Evolutionary conservation across 768 basidiomycete species (phyloP), one percentile per base, ranked within the genome.

Genomic region (Amyloporia xantha): DNA sequence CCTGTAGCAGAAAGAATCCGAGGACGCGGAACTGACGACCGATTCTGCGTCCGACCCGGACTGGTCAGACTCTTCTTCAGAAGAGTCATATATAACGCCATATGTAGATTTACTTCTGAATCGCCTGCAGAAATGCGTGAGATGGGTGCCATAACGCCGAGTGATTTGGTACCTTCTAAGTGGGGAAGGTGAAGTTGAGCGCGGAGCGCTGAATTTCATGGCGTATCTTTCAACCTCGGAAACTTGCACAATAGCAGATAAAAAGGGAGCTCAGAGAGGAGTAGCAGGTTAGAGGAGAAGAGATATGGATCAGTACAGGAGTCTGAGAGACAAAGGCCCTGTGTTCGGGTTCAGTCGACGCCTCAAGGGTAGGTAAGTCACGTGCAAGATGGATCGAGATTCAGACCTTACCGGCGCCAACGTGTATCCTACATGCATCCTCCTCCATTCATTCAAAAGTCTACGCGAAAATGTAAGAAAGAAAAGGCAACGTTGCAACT

Each of bases 131-230:
- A 12, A n/a, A 28, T 12, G 23, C 12, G 24, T 19, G 44, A n/a
- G 15, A n/a, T 46, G 44, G 33, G 24, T 27, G 17, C 5, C 6
- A n/a, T 21, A 44, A 30, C 42, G 36, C 37, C 27, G 17, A 20
- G 21, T n/a, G n/a, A n/a, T n/a, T n/a, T 41, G 51, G 49, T 43
- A 75, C 72, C 67, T 66, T 57, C 70, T 64, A 9, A 63, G 71
- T 24, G 76, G 77, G 0, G 76, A 77, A 9, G 75, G 71, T 4
- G 79, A 76, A 1, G 66, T 59, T 3, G 77, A 76, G 51, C 77
- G 71, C 19, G 77, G 79, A 36, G 73, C 71, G 55, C 74, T 68
- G 59, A 79, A 81, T 41, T 75, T 70, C 80, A 82, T 82, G 13
- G 6, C 30, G n/a, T n/a, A n/a, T n/a, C n/a, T n/a, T 33, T 7